These are phyloP conservation scores for Colletotrichum coccodes DNA, from an alignment of 2,329 filamentous ascomycete species.

Conservation along the genomic window DNA sequence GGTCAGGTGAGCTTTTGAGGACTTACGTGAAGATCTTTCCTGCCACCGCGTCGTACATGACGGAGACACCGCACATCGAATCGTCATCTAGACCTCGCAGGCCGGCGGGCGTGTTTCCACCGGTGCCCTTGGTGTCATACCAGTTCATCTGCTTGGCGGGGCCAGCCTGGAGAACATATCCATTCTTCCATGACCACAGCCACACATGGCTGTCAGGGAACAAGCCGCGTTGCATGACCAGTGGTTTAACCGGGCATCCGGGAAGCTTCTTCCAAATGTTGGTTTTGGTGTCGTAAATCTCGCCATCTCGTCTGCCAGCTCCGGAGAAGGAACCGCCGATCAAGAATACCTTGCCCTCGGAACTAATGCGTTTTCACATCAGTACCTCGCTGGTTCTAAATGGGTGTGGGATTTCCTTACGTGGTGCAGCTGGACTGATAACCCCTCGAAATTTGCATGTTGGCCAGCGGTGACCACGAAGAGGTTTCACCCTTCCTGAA, in stretches of 20 bases:
- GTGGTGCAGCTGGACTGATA: conserved; percentile 61
- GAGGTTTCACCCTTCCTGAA: conserved; percentile 38
- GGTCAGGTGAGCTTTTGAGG: no score
- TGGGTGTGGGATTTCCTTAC: not conserved
- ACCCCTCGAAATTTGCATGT: conserved; percentile 59
- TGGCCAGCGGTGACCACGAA: conserved; percentile 48
- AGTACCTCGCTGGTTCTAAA: not conserved
- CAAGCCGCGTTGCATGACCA: conserved; percentile 64
- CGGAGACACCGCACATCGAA: conserved; percentile 64
- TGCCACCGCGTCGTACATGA: conserved; percentile 69
- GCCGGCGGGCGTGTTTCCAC: conserved; percentile 52
- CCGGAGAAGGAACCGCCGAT: conserved; percentile 68
- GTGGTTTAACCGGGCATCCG: conserved; percentile 54
- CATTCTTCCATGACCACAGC: conserved; percentile 53
- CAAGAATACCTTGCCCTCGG: conserved; percentile 64
- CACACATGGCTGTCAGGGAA: conserved; percentile 46
- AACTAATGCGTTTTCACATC: conserved; percentile 36
- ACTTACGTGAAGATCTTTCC: conserved; percentile 62
- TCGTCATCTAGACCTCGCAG: conserved; percentile 52
- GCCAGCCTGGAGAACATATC: conserved; percentile 63
- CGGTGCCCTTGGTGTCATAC: conserved; percentile 58
- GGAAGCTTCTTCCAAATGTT: conserved; percentile 58
- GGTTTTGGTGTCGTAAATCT: conserved; percentile 57
- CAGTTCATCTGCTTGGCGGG: conserved; percentile 65
- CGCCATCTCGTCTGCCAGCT: conserved; percentile 59